A percentile compares a stretch with the other conserved stretches of the same genome.
These are phyloP conservation scores for Hypomontagnella monticulosa DNA, from an alignment of 495 filamentous ascomycete species.

Conservation along the genomic window DNA sequence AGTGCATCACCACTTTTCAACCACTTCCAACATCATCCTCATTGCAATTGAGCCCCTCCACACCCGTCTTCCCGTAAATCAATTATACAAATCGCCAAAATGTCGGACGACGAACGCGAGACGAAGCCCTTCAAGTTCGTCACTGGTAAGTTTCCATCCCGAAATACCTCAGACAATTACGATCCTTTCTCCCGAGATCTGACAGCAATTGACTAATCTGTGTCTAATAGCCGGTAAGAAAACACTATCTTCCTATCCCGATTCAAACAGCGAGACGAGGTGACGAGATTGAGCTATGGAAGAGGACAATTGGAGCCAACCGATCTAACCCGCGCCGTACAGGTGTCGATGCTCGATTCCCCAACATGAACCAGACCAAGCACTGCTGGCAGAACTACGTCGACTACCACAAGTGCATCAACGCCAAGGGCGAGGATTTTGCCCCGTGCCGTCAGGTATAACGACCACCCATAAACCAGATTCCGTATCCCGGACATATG, in stretches of 20 bases:
- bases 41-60: conserved; percentile 39
- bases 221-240: conserved; percentile 60
- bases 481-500: conserved; percentile 23
- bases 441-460: conserved; percentile 94
- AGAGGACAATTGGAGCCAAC: background rate
- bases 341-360: conserved; percentile 99
- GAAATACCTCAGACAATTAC: conserved; percentile 49
- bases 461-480: background rate
- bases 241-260: conserved; percentile 8
- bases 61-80: conserved; percentile 23
- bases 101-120: conserved; percentile 90
- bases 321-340: conserved; percentile 41
- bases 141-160: conserved; percentile 76
- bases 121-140: conserved; percentile 99
- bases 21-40: conserved; percentile 11
- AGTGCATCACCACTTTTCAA: conserved; percentile 37
- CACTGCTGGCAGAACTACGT: conserved; percentile 99
- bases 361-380: conserved; percentile 94
- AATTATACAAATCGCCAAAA: conserved; percentile 59
- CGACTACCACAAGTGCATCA: conserved; percentile 99
- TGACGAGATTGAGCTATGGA: conserved; percentile 3
- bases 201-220: conserved; percentile 37
- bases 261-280: conserved; percentile 26
- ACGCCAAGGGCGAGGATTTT: conserved; percentile 99
- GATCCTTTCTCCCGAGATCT: conserved; percentile 33